A percentile compares a stretch with the other conserved stretches of the same genome.
Evolutionary conservation across 2,329 filamentous ascomycete species (phyloP).

Genomic region (Rutstroemia sp.): DNA sequence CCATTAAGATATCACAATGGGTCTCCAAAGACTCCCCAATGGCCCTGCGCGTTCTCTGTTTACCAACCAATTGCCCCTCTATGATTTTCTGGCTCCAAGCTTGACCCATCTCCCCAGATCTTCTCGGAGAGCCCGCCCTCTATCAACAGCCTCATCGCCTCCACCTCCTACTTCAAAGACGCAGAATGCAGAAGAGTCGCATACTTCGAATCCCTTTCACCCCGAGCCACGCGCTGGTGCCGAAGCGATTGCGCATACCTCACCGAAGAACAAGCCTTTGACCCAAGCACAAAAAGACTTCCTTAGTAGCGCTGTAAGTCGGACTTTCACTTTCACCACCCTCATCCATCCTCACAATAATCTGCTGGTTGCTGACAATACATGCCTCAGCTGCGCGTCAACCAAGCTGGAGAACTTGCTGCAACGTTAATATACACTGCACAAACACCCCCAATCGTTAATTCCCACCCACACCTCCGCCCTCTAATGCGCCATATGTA

Average conservation of each 20-base stretch:
- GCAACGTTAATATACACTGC: constrained; percentile 89
- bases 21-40: constrained; percentile 8
- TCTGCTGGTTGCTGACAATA: not conserved
- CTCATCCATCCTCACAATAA: not conserved
- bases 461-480: constrained; percentile 77
- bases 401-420: constrained; percentile 96
- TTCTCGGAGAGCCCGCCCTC: constrained; percentile 13
- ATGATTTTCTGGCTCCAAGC: constrained; percentile 35
- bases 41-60: constrained; percentile 5
- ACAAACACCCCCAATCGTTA: constrained; percentile 75
- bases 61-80: constrained; percentile 21
- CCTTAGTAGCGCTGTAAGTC: constrained; percentile 62
- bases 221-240: not conserved
- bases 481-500: constrained; percentile 97
- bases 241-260: not conserved
- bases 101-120: constrained; percentile 20
- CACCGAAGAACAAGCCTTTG: constrained; percentile 38
- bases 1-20: not conserved
- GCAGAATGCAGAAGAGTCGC: not conserved
- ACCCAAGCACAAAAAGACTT: constrained; percentile 65
- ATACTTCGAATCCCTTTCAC: not conserved
- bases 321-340: not conserved
- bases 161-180: not conserved
- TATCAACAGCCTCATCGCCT: constrained; percentile 17
- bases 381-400: constrained; percentile 66